Percentiles rank a stretch among this genome's conserved stretches.
phyloP scores from a whole-genome alignment of 352 stramenopile species.

The Phytophthora foliorum region DNA sequence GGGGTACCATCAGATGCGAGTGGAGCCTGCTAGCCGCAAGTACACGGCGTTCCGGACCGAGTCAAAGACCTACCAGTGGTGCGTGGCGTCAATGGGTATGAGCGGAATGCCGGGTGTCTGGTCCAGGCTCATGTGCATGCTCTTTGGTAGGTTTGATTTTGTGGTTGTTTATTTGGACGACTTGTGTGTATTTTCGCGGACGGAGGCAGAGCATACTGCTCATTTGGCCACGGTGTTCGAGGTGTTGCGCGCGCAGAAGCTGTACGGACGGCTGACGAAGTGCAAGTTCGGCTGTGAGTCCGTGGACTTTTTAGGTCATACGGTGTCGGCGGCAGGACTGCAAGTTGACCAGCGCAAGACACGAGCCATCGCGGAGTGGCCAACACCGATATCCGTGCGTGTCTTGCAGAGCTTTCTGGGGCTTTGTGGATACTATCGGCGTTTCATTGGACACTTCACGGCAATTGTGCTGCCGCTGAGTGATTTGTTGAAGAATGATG shows the following conservation, averaged over 20 bases:
- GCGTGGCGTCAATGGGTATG: constrained; percentile 50
- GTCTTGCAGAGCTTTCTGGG: constrained; percentile 40
- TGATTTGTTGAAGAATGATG: constrained; percentile 35
- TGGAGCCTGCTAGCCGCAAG: constrained; percentile 2
- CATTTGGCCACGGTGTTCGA: constrained; percentile 39
- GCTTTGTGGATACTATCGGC: constrained; percentile 37
- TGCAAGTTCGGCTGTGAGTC: constrained; percentile 25
- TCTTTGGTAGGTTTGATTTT: constrained; percentile 42
- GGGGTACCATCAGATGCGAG: constrained; percentile 45
- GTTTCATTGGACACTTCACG: constrained; percentile 36
- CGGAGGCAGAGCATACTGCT: constrained; percentile 11
- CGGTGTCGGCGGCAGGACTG: constrained; percentile 19
- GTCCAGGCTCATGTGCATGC: constrained; percentile 43
- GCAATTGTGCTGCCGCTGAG: constrained; percentile 28
- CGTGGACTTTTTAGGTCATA: constrained; percentile 42
- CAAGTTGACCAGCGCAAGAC: constrained; percentile 35
- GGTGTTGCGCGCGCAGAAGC: constrained; percentile 26
- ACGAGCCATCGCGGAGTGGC: constrained; percentile 25
- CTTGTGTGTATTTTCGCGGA: constrained; percentile 36
- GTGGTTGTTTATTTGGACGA: constrained; percentile 49
- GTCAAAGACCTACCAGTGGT: constrained; percentile 51
- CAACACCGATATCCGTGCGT: constrained; percentile 16
- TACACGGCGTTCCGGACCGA: constrained; percentile 48
- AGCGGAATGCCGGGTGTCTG: constrained; percentile 49
- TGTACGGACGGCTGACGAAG: constrained; percentile 42